Evolutionary conservation across 176 grass and related monocot genomes (phyloP).

Genomic region (Musa acuminata): DNA sequence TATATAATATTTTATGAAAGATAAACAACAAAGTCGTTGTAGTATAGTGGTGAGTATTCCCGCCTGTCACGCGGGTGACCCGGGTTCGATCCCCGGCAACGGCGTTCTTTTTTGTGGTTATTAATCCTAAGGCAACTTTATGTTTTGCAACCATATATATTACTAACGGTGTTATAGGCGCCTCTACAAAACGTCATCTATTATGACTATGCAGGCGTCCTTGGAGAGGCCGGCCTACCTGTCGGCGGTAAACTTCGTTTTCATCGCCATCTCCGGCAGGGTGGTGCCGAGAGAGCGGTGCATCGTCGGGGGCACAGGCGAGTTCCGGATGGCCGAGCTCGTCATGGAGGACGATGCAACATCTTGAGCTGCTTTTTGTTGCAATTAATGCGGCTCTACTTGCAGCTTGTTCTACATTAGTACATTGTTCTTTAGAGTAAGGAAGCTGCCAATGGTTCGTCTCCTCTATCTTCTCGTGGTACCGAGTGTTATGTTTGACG

Average conservation of each 20-base stretch:
- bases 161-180: no score
- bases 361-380: neutral
- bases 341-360: neutral
- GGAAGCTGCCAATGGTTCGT: no score
- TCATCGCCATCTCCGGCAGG: constrained; percentile 17
- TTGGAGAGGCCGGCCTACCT: constrained; percentile 8
- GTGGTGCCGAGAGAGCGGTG: constrained; percentile 32
- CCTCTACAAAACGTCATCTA: no score
- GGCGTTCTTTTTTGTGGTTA: neutral
- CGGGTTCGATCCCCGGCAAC: constrained; percentile 70
- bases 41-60: constrained; percentile 82
- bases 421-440: no score
- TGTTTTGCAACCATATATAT: no score
- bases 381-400: no score
- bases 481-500: no score
- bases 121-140: no score
- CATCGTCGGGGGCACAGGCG: constrained; percentile 28
- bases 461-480: no score
- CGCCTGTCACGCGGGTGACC: constrained; percentile 82
- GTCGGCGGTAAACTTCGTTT: constrained; percentile 19
- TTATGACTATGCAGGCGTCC: constrained; percentile 4
- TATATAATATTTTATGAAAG: no score
- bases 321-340: constrained; percentile 24
- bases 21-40: constrained; percentile 33
- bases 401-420: no score